Percentiles rank a stretch among this genome's conserved stretches.
Evolutionary conservation across 2,329 filamentous ascomycete genomes (phyloP).

Genomic region (Zymoseptoria crescenta): DNA sequence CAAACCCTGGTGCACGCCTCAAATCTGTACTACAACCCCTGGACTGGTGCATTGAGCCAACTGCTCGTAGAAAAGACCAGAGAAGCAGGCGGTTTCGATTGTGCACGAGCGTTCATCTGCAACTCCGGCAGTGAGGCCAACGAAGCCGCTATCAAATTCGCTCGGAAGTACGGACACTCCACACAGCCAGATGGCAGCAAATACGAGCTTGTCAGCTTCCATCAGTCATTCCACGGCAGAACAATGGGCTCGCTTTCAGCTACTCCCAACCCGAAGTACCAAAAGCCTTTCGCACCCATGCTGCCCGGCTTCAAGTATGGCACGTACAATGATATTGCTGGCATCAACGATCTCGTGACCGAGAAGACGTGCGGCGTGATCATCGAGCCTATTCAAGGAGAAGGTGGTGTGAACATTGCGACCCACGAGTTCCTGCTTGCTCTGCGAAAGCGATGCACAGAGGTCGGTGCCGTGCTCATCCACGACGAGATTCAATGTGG

Average conservation of each 20-base stretch:
- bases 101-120: constrained; percentile 77
- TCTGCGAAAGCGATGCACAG: constrained; percentile 74
- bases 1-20: constrained; percentile 80
- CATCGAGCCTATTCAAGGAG: constrained; percentile 93
- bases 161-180: constrained; percentile 75
- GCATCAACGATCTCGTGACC: constrained; percentile 66
- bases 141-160: constrained; percentile 95
- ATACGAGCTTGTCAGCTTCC: constrained; percentile 80
- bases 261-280: constrained; percentile 96
- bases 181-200: constrained; percentile 45
- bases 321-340: constrained; percentile 71
- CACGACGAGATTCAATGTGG: constrained; percentile 98
- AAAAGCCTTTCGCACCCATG: constrained; percentile 91
- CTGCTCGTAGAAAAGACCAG: constrained; percentile 74
- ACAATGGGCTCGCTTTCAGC: constrained; percentile 95
- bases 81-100: constrained; percentile 72
- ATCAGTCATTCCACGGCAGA: constrained; percentile 87
- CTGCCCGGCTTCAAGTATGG: constrained; percentile 86
- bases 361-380: constrained; percentile 88
- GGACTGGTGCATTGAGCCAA: constrained; percentile 84
- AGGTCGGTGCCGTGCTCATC: constrained; percentile 81
- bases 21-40: constrained; percentile 95
- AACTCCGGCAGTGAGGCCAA: constrained; percentile 97
- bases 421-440: constrained; percentile 74
- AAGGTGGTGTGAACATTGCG: constrained; percentile 84